Evolutionary conservation across 2,329 filamentous ascomycete genomes (phyloP), one percentile per base, ranked within the genome.

Genomic region (Aureobasidium sp.): DNA sequence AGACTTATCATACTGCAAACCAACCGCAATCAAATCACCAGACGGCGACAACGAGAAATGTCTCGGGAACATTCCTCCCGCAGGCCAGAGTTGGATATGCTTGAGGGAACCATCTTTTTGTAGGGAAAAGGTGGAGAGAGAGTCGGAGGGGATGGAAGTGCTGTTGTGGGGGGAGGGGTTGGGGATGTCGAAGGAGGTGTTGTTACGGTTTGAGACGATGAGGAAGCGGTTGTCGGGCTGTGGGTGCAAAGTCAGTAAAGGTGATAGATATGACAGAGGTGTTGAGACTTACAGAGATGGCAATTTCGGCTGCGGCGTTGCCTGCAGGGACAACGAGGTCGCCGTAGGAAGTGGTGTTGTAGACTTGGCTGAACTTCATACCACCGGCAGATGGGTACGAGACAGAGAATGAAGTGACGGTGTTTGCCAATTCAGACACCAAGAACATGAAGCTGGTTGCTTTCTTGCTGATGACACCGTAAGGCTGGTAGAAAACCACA

Each of bases 31-130:
- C 62, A 87, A 73, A 60, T 79, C 79, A 1, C 88, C 88, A 10
- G n/a, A n/a, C n/a, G n/a, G n/a, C n/a, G n/a, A n/a, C n/a, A 90
- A 73, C 55, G 80, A 81, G 71, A 90, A 88, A 42, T 88, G 86
- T 27, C 89, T 80, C 0, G 89, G 89, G 61, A 79, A 81, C 8
- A 75, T 72, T 2, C 89, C 89, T 53, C 86, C 86, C 0, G 85
- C 81, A 0, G 87, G 78, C n/a, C 80, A 80, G 32, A 84, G 77
- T 67, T 87, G 81, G 3, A 83, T 70, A 61, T 83, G 79, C 0
- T 69, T 73, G 30, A 90, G 76, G 1, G 73, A 76, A 7, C 86
- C 87, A n/a, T 79, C 81, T 16, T 70, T 65, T 66, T 84, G 73
- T 66, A 90, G 81, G 61, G 75, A 68, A 75, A 84, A 90, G 62